Evolutionary conservation across 805 yeast species (phyloP).

Genomic region (Starmerella khaoyaiensis): DNA sequence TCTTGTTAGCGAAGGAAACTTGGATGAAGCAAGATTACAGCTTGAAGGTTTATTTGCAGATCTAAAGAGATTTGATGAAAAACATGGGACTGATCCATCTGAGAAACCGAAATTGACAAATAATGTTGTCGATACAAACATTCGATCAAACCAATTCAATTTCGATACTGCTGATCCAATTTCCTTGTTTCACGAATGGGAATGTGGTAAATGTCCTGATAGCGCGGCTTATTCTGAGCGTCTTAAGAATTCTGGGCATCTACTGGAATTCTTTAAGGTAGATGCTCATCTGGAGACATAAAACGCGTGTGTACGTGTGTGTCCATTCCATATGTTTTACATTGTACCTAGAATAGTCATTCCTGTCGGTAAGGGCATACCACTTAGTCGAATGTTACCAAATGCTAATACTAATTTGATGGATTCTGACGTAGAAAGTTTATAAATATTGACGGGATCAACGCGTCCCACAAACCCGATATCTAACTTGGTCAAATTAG

Average conservation of each 20-base stretch:
- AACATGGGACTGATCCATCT: too few species aligned
- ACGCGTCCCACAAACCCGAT: conserved; percentile 67
- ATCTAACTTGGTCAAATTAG: conserved; percentile 56
- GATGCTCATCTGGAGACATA: conserved; percentile 23
- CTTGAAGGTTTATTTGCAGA: too few species aligned
- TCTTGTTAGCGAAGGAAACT: conserved; percentile 12
- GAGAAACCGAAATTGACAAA: too few species aligned
- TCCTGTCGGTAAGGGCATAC: conserved; percentile 24
- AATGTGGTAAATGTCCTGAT: conserved; percentile 7
- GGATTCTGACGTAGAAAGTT: conserved; percentile 48
- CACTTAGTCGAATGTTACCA: conserved; percentile 35
- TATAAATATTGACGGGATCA: conserved; percentile 53
- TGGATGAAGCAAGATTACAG: conserved; percentile 7
- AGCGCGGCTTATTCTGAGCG: conserved; percentile 3
- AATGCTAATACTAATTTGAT: conserved; percentile 62
- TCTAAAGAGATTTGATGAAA: too few species aligned
- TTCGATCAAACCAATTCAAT: too few species aligned
- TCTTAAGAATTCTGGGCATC: conserved; percentile 4
- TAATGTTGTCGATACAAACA: too few species aligned
- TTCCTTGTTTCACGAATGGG: conserved; percentile 3
- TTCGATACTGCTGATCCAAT: conserved; percentile 1
- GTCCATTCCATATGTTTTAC: conserved; percentile 9
- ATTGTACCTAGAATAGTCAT: conserved; percentile 23
- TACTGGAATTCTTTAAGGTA: conserved; percentile 45
- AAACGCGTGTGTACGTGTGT: neutral